These are phyloP conservation scores for Pichia pseudocactophila DNA, from an alignment of 805 yeast species.

Conservation along the genomic window DNA sequence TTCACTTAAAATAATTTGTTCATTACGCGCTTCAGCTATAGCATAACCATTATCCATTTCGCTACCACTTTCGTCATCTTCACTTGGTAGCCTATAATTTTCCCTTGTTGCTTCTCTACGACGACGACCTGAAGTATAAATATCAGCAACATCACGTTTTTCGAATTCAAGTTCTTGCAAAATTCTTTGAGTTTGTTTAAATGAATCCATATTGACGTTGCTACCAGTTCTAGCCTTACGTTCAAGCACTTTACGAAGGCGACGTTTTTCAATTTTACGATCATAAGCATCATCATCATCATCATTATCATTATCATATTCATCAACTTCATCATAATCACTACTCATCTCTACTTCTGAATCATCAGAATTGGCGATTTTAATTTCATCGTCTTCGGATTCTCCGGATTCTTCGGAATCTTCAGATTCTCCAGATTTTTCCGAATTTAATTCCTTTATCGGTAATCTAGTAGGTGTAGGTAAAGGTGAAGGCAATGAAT, in stretches of 20 bases:
- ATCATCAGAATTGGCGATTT: background rate
- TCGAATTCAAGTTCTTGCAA: slow-evolving; percentile 14
- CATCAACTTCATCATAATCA: background rate
- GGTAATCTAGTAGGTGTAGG: too few species aligned
- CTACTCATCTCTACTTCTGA: background rate
- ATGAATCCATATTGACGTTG: background rate
- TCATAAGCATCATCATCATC: background rate
- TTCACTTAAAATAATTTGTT: slow-evolving; percentile 13
- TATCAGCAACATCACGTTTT: slow-evolving; percentile 8
- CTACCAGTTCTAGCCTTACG: background rate
- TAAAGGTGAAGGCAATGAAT: too few species aligned
- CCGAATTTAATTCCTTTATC: background rate
- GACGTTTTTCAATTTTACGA: background rate
- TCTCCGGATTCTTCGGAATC: background rate
- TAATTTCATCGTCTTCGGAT: background rate
- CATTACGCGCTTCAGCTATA: slow-evolving; percentile 12
- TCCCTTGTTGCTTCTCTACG: slow-evolving; percentile 34
- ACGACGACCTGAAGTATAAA: slow-evolving; percentile 3
- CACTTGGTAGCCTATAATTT: slow-evolving; percentile 70
- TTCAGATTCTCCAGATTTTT: background rate
- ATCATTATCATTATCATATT: slow-evolving; percentile 1
- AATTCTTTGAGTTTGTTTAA: slow-evolving; percentile 4
- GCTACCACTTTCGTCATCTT: slow-evolving; percentile 38
- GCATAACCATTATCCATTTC: slow-evolving; percentile 34
- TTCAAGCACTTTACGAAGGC: too few species aligned